Base-by-base conservation (phyloP, 768 basidiomycete genomes). In the Pleurotus salmoneostramineus region DNA sequence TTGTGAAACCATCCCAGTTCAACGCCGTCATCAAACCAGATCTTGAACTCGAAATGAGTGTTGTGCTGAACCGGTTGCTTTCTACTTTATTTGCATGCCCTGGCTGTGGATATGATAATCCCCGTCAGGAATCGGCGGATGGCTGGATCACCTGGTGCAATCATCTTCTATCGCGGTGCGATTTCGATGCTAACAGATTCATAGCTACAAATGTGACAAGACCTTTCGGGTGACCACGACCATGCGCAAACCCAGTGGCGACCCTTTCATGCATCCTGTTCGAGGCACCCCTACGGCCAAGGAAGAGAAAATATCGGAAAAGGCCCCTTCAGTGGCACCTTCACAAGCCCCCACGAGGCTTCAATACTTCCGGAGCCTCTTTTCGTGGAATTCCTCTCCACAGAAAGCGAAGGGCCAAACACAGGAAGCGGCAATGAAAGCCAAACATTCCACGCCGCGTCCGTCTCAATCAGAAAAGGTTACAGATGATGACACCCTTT, bases 71-170 rank as follows among this genome's bases (percentile, higher is more conserved):
- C 7, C 36, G 17, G 47, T 11, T 36, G 8, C 44, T 44, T 15
- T 10, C 36, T 4, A 35, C 45, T 45, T 11, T 17, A 15, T 35
- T n/a, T 12, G 14, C 10, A 14, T 59, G 58, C 31, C 58, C 50
- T 33, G n/a, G 51, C 31, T 59, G 58, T 34, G 42, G 35, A 11
- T 17, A 35, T 35, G 35, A 47, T 52, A 56, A 59, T 43, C 5
- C 37, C 11, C 42, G 37, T 21, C 21, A 36, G 6, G 31, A 21
- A n/a, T 4, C 6, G 10, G 33, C 7, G 17, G 31, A 56, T 46
- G 42, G 44, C 17, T 59, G 58, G 58, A 56, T 59, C 10, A 45
- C 54, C 34, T 59, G 58, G 58, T 33, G 27, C 42, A 48, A 50
- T 14, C 31, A n/a, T 32, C 14, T 48, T 35, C 15, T 37, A n/a